Evolutionary conservation across 2,329 filamentous ascomycete genomes (phyloP).

Genomic region (Alternaria arborescens): DNA sequence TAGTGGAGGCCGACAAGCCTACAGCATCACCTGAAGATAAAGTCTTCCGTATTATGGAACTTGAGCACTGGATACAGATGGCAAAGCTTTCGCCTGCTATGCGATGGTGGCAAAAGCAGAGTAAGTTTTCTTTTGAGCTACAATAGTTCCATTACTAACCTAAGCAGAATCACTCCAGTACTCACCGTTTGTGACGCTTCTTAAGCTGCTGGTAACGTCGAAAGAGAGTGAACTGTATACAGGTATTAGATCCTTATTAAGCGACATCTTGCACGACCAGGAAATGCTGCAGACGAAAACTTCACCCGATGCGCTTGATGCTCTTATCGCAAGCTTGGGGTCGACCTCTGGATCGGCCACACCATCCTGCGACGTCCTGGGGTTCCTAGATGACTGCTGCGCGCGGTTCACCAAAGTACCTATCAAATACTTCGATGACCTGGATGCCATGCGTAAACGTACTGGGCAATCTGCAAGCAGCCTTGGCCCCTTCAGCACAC

Average conservation of each 20-base stretch:
- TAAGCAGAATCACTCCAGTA: slow-evolving; percentile 63
- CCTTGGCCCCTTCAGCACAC: slow-evolving; percentile 62
- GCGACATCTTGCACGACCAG: slow-evolving; percentile 69
- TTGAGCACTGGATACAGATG: slow-evolving; percentile 83
- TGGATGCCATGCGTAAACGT: slow-evolving; percentile 60
- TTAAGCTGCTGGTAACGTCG: slow-evolving; percentile 66
- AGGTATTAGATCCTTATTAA: slow-evolving; percentile 65
- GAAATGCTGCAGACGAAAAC: slow-evolving; percentile 67
- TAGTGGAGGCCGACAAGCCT: slow-evolving; percentile 66
- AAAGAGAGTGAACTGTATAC: slow-evolving; percentile 59
- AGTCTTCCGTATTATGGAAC: slow-evolving; percentile 72
- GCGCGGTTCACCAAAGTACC: slow-evolving; percentile 77
- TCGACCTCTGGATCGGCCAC: slow-evolving; percentile 45
- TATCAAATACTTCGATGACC: slow-evolving; percentile 81
- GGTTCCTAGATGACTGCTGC: slow-evolving; percentile 84
- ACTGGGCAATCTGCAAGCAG: slow-evolving; percentile 26
- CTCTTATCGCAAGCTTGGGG: slow-evolving; percentile 59
- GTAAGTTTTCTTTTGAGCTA: slow-evolving; percentile 38
- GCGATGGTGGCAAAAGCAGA: slow-evolving; percentile 85
- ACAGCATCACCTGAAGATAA: slow-evolving; percentile 55
- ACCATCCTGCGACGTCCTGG: slow-evolving; percentile 60
- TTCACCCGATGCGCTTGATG: slow-evolving; percentile 51
- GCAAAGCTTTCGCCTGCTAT: slow-evolving; percentile 83
- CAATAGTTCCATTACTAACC: slow-evolving; percentile 15
- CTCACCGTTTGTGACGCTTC: slow-evolving; percentile 76